Base-by-base conservation (phyloP, 768 basidiomycete species). In the Xerocomus brunneocitrinus region DNA sequence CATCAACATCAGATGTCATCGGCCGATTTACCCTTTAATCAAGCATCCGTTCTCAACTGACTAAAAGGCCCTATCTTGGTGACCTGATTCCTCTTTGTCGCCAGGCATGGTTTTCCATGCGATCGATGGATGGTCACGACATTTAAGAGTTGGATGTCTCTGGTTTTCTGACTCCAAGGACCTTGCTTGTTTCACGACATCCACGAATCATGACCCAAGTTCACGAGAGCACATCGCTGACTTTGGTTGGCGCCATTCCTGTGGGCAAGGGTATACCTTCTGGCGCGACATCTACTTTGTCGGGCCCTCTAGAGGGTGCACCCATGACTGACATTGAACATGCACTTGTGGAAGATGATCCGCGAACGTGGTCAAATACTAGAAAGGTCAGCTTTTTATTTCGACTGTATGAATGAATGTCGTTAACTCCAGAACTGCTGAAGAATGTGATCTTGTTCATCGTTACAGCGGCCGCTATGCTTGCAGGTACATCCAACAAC, bases 321-420 rank as follows among this genome's bases (percentile, higher is more conserved):
- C 19, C 36, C 31, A 57, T 61, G 44, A 55, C 49, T 19, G 75
- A 74, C 43, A 74, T 74, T 22, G 74, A 74, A 51, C 74, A 74
- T 49, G 67, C 63, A 5, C 24, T 54, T 19, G 84, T 87, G 13
- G 67, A 73, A 8, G 76, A 87, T 58, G 85, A 87, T 66, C 85
- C 85, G 1, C 76, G 85, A 35, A 60, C 63, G 50, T 87, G 85
- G 85, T 79, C 81, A 8, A 56, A 65, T 39, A 47, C 76, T 24
- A 75, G 78, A 58, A 87, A 87, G 76, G 85, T 83, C 22, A 14
- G 55, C 47, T 28, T 47, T 8, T 27, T 27, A 25, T 28, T 13
- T 32, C 7, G 6, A 16, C 4, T n/a, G 14, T 28, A 16, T 5
- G 27, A 19, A 6, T 6, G 27, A 43, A 16, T 10, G 10, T 6